Evolutionary conservation across 805 yeast genomes (phyloP).

Genomic region (Candida insectorum): DNA sequence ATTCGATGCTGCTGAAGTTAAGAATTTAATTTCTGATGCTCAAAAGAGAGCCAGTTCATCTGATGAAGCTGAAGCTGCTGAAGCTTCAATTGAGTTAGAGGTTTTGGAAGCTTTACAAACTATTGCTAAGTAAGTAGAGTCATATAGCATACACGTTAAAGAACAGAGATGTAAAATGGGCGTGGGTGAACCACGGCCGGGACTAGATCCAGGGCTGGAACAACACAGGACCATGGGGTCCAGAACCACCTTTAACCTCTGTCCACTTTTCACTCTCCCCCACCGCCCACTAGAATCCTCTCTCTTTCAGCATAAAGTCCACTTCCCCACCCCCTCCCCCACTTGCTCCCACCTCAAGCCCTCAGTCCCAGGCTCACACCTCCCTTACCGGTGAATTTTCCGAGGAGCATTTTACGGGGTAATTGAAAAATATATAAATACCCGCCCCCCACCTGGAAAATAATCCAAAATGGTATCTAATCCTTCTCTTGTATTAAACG

Average conservation of each 20-base stretch:
- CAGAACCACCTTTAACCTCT: too few species aligned
- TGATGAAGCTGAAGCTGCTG: slow-evolving; percentile 87
- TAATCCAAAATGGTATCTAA: slow-evolving; percentile 24
- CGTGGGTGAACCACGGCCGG: background rate
- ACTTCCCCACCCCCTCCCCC: too few species aligned
- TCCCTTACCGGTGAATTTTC: slow-evolving; percentile 10
- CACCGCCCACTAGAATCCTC: too few species aligned
- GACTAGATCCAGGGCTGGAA: background rate
- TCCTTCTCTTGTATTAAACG: slow-evolving; percentile 61
- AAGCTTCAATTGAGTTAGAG: slow-evolving; percentile 93
- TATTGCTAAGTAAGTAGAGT: slow-evolving; percentile 42
- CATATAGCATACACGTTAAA: slow-evolving; percentile 1
- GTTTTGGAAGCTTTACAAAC: slow-evolving; percentile 91
- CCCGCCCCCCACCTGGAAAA: background rate
- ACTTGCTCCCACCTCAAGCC: too few species aligned
- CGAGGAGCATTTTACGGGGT: slow-evolving; percentile 11
- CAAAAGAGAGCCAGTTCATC: slow-evolving; percentile 83
- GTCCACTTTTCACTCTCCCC: background rate
- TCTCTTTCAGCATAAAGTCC: too few species aligned
- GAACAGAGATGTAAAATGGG: background rate
- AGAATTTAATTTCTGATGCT: slow-evolving; percentile 83
- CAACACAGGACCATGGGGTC: background rate
- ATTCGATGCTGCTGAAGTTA: slow-evolving; percentile 77
- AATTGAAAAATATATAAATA: slow-evolving; percentile 4
- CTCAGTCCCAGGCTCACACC: too few species aligned